Evolutionary conservation across 352 stramenopile species (phyloP).

Genomic region (Globisporangium recalcitrans): DNA sequence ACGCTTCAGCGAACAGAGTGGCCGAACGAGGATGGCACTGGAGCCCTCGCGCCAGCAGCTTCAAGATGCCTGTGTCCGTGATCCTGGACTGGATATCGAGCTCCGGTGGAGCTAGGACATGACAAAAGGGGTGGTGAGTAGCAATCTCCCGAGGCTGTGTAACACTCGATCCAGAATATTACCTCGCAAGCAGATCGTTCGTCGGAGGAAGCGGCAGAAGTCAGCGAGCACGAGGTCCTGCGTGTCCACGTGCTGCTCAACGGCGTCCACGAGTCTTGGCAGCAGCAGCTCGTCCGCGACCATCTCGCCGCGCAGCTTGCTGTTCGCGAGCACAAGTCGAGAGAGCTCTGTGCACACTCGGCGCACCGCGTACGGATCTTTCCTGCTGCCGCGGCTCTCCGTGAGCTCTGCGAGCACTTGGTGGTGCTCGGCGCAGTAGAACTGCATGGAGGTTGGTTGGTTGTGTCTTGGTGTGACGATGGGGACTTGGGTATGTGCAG

Average conservation of each 20-base stretch:
- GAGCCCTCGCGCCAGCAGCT: conserved; percentile 28
- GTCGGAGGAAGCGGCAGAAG: conserved; percentile 40
- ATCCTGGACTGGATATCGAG: conserved; percentile 59
- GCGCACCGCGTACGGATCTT: conserved; percentile 48
- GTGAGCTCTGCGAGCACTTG: conserved; percentile 32
- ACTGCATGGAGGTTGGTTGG: no score
- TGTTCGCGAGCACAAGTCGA: conserved; percentile 35
- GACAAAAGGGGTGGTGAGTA: background rate
- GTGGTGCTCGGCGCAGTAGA: conserved; percentile 42
- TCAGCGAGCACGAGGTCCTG: conserved; percentile 34
- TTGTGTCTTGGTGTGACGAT: background rate
- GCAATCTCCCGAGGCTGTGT: background rate
- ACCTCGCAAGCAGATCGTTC: conserved; percentile 49
- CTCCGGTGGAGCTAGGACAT: conserved; percentile 44
- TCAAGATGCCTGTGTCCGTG: conserved; percentile 33
- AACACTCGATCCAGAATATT: background rate
- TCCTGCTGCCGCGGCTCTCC: conserved; percentile 11
- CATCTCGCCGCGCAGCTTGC: conserved; percentile 26
- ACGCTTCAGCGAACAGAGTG: conserved; percentile 34
- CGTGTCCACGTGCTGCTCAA: conserved; percentile 24
- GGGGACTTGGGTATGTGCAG: background rate
- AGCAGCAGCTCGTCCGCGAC: conserved; percentile 31
- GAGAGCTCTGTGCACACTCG: conserved; percentile 47
- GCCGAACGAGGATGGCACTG: conserved; percentile 17
- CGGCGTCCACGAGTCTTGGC: conserved; percentile 21